Evolutionary conservation across 2,329 filamentous ascomycete species (phyloP), one percentile per base, ranked within the genome.

Genomic region (Aspergillus japonicus): DNA sequence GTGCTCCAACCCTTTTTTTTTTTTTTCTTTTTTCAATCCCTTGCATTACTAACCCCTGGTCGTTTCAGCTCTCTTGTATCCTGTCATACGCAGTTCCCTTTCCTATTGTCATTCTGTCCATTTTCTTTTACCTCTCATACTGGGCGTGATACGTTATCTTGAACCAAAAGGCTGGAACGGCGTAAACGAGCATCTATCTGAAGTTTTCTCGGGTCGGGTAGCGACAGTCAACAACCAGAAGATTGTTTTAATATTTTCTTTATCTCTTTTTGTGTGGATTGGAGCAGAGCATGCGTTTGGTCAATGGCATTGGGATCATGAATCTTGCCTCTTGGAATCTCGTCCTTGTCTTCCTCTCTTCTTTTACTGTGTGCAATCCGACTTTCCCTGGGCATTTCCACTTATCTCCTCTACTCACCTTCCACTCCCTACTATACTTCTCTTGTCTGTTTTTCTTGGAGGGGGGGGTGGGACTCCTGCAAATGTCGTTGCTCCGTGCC

Each of bases 81-180:
- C 54, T 58, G 49, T 54, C 54, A 35, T 55, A 29, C 50, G 31
- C 33, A 55, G 23, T 50, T 57, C 53, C 39, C 11, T 39, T 50
- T 29, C 19, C 50, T 47, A 12, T 44, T 58, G 55, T 62, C 53
- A 48, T 31, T 60, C 50, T 63, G 58, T 56, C 49, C 60, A 51
- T 44, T 57, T 60, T 57, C 47, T 44, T 57, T 57, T 57, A 54
- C n/a, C 26, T 47, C 54, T 58, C 50, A 51, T 62, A 58, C 58
- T 54, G 54, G 60, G 62, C 60, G 62, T 54, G 64, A 61, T 54
- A 60, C 58, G 47, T 58, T 31, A 55, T 53, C 51, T 44, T 52
- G 61, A 59, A 60, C 47, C 54, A 62, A 56, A 60, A 61, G 62
- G 58, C 58, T 61, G 62, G 56, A 57, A 51, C 57, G 63, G 60